Percentiles rank a stretch among this genome's conserved stretches.
Conservation (phyloP, 1,139 yeast genomes). For the Ashbya aceris region DNA sequence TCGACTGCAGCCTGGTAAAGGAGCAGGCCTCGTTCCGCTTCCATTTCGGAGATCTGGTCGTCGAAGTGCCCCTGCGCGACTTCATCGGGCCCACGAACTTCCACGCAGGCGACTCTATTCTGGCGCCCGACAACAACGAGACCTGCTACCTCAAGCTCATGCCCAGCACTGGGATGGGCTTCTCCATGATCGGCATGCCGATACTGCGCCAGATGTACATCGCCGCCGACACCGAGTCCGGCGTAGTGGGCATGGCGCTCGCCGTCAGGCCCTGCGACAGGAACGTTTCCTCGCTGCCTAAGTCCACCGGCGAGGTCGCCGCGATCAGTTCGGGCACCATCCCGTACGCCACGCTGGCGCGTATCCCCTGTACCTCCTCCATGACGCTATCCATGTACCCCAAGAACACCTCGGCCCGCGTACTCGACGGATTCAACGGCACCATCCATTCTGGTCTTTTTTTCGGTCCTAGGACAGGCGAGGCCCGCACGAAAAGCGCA, state of each 20-base stretch:
- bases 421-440: constrained; percentile 22
- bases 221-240: constrained; percentile 59
- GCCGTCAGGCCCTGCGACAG: constrained; percentile 19
- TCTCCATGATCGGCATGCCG: constrained; percentile 51
- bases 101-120: neutral
- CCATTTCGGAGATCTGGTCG: constrained; percentile 42
- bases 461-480: constrained; percentile 16
- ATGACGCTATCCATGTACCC: constrained; percentile 28
- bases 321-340: constrained; percentile 37
- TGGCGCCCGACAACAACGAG: constrained; percentile 42
- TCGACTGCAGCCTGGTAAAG: constrained; percentile 47
- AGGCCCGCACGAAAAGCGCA: too few species aligned
- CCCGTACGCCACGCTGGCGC: constrained; percentile 39
- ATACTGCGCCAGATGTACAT: constrained; percentile 49
- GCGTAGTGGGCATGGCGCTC: constrained; percentile 49
- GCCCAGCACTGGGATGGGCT: constrained; percentile 46
- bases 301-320: constrained; percentile 16
- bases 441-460: constrained; percentile 24
- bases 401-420: constrained; percentile 14
- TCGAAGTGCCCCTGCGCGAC: constrained; percentile 46
- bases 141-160: constrained; percentile 56
- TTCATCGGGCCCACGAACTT: constrained; percentile 37
- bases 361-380: constrained; percentile 21
- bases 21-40: constrained; percentile 48
- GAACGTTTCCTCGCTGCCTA: neutral